A percentile compares a stretch with the other conserved stretches of the same genome.
These are phyloP conservation scores for Rhodomyrtus tomentosa DNA, from an alignment of 345 rosid genomes.

Conservation along the genomic window DNA sequence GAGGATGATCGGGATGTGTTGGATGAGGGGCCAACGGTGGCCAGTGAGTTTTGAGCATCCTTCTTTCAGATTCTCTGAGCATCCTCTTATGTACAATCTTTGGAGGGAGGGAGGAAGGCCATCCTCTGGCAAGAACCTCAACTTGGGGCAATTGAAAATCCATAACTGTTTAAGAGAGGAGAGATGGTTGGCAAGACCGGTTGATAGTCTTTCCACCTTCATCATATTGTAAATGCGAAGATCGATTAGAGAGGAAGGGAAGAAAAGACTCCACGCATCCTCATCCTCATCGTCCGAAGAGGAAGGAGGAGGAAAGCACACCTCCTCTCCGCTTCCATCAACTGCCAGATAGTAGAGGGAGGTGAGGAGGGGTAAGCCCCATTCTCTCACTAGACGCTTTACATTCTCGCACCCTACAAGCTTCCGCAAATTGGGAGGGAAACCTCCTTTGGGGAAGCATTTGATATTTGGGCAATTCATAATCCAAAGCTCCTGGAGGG, in stretches of 20 bases:
- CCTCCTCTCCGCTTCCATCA: too few relatives aligned
- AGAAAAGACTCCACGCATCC: neutral
- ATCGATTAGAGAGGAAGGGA: neutral
- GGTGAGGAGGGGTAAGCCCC: too few relatives aligned
- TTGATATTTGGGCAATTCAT: too few relatives aligned
- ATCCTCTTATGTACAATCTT: neutral
- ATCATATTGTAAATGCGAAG: fast-evolving
- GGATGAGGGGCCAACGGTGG: neutral
- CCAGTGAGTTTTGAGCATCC: neutral
- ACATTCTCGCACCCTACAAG: too few relatives aligned
- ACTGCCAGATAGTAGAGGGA: too few relatives aligned
- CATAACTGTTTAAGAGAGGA: neutral
- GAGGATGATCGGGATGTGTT: neutral
- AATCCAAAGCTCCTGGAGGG: too few relatives aligned
- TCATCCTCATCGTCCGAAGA: too few relatives aligned
- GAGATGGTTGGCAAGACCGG: neutral
- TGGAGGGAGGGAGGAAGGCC: neutral
- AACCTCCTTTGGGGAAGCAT: too few relatives aligned
- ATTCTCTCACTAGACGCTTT: too few relatives aligned
- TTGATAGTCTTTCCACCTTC: neutral
- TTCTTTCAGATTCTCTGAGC: neutral
- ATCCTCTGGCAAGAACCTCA: neutral
- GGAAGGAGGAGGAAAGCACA: too few relatives aligned
- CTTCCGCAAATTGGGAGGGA: too few relatives aligned
- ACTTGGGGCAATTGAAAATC: neutral